A percentile compares a stretch with the other conserved stretches of the same genome.
Conservation (phyloP, 441 rosid species). For the Caryocar brasiliense region DNA sequence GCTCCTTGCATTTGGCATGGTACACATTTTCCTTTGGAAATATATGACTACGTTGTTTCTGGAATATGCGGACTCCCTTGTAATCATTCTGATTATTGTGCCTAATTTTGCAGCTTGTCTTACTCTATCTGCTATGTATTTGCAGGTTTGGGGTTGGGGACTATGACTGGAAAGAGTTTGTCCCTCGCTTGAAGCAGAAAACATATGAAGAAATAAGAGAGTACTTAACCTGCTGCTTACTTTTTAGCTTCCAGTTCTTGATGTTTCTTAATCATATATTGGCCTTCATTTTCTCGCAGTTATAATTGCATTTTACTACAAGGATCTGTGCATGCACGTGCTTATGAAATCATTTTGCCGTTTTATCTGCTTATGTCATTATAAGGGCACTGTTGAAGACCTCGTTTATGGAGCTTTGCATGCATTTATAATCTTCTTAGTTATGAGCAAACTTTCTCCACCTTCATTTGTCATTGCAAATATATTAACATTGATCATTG, state of each 20-base stretch:
- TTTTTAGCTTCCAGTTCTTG: constrained; percentile 3
- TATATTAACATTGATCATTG: too few species aligned
- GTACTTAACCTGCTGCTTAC: constrained; percentile 30
- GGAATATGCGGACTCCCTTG: background rate
- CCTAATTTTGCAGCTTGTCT: constrained; percentile 7
- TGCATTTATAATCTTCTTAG: too few species aligned
- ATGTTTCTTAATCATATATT: too few species aligned
- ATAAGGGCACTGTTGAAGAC: too few species aligned
- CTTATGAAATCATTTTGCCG: too few species aligned
- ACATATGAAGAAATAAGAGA: constrained; percentile 72
- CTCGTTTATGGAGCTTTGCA: too few species aligned
- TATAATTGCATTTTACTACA: too few species aligned
- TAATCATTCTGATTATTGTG: background rate
- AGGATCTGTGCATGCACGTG: too few species aligned
- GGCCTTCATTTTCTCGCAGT: too few species aligned
- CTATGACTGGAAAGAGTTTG: constrained; percentile 84
- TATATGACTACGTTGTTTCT: background rate
- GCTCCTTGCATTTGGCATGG: background rate
- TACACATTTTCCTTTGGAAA: background rate
- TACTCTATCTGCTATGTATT: constrained; percentile 2
- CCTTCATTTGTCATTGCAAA: too few species aligned
- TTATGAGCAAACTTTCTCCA: too few species aligned
- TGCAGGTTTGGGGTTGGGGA: constrained; percentile 91
- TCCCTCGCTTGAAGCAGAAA: constrained; percentile 84
- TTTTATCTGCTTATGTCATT: too few species aligned